Evolutionary conservation across 805 yeast genomes (phyloP).

Genomic region (Candida nonsorbophila): DNA sequence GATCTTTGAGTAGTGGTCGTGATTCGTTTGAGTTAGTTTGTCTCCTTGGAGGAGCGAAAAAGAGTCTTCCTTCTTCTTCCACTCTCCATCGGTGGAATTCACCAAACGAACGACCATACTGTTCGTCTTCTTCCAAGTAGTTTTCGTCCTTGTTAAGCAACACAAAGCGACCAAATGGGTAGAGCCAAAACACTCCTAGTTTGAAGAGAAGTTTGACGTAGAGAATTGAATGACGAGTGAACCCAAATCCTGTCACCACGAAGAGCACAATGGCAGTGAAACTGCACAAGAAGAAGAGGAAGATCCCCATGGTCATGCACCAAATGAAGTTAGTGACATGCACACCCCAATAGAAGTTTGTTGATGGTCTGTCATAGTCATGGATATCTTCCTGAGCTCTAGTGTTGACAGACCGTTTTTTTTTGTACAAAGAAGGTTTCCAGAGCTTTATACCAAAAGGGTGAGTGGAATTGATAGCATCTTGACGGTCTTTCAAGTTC

Average conservation of each 20-base stretch:
- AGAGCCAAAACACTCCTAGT: constrained; percentile 65
- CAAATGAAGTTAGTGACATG: constrained; percentile 66
- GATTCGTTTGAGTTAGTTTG: constrained; percentile 28
- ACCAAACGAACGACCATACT: constrained; percentile 78
- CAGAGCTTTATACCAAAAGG: constrained; percentile 98
- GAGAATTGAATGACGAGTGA: constrained; percentile 47
- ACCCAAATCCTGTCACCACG: constrained; percentile 33
- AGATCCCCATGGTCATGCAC: constrained; percentile 67
- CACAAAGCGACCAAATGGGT: constrained; percentile 90
- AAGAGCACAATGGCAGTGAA: constrained; percentile 44
- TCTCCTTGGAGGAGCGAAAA: constrained; percentile 66
- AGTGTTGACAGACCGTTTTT: constrained; percentile 82
- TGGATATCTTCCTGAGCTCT: constrained; percentile 94
- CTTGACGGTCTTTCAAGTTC: constrained; percentile 87
- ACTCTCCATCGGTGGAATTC: constrained; percentile 89
- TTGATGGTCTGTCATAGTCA: constrained; percentile 46
- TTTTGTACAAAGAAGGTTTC: constrained; percentile 97
- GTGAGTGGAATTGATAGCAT: constrained; percentile 93
- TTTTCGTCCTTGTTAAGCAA: constrained; percentile 71
- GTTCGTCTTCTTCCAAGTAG: constrained; percentile 79
- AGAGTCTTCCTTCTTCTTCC: constrained; percentile 68
- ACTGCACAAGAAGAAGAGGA: constrained; percentile 50
- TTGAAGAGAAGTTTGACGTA: constrained; percentile 59
- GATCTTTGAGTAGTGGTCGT: constrained; percentile 36
- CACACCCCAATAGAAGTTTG: constrained; percentile 51